Evolutionary conservation across 2,329 filamentous ascomycete genomes (phyloP).

Genomic region (Sphaceloma murrayae): DNA sequence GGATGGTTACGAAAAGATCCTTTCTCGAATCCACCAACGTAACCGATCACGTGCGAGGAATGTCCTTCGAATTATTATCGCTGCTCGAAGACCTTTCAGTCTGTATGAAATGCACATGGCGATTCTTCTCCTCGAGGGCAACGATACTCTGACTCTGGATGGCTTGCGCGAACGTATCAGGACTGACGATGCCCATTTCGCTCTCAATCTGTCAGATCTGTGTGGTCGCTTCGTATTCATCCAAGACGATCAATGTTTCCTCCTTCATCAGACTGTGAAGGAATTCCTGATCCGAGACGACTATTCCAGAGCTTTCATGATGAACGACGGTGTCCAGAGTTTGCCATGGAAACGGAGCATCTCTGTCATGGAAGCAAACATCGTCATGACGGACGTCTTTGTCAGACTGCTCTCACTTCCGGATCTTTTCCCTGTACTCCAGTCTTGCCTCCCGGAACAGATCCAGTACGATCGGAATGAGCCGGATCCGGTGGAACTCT

Average conservation of each 20-base stretch:
- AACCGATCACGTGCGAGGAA: conserved; percentile 11
- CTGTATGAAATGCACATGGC: conserved; percentile 23
- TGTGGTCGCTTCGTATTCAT: conserved; percentile 26
- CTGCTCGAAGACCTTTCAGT: conserved; percentile 21
- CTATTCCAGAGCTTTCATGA: no score
- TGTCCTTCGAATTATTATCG: conserved; percentile 25
- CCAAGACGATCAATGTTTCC: conserved; percentile 21
- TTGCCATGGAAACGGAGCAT: no score
- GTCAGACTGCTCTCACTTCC: no score
- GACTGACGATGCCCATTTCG: not conserved
- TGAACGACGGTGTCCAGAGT: no score
- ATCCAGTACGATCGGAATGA: no score
- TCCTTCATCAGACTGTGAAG: conserved; percentile 28
- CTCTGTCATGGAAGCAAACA: no score
- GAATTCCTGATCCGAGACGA: conserved; percentile 25
- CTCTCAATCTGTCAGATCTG: not conserved
- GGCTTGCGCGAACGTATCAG: no score
- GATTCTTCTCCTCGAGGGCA: conserved; percentile 18
- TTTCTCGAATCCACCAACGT: conserved; percentile 10
- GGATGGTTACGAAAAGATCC: conserved; percentile 26
- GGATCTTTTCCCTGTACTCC: no score
- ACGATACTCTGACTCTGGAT: no score
- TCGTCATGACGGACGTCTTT: no score
- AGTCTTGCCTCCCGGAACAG: no score
- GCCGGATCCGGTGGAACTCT: no score